These are phyloP conservation scores for Amanita jacksonii DNA, from an alignment of 768 basidiomycete species.

Conservation along the genomic window DNA sequence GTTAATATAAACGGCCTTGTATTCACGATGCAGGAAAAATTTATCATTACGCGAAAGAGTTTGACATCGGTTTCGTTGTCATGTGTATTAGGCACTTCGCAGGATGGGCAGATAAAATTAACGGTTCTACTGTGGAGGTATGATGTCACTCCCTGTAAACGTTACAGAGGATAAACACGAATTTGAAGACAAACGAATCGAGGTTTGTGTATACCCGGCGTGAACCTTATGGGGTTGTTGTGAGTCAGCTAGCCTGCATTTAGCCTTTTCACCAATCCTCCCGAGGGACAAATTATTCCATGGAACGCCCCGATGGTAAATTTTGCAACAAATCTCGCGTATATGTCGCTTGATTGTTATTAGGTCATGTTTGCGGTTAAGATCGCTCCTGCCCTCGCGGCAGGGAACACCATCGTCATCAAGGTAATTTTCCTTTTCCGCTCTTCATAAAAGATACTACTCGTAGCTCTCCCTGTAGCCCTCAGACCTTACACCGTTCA, in stretches of 20 bases:
- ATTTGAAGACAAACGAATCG: neutral
- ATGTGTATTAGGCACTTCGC: conserved; percentile 66
- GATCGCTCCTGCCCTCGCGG: conserved; percentile 36
- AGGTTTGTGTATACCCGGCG: conserved; percentile 39
- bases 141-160: conserved; percentile 7
- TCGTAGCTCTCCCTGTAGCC: conserved; percentile 20
- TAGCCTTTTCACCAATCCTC: neutral
- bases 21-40: too few species aligned
- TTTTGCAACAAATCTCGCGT: too few species aligned
- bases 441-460: too few species aligned
- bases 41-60: too few species aligned
- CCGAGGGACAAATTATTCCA: neutral
- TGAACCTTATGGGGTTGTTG: conserved; percentile 54
- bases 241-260: conserved; percentile 26
- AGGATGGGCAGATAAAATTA: conserved; percentile 87
- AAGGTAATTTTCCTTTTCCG: conserved; percentile 22
- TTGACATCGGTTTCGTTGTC: conserved; percentile 44
- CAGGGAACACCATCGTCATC: conserved; percentile 69
- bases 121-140: conserved; percentile 65
- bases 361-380: conserved; percentile 24
- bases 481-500: conserved; percentile 71
- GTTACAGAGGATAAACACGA: too few species aligned
- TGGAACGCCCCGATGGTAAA: neutral
- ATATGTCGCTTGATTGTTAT: neutral
- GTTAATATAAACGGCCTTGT: too few species aligned